These are phyloP conservation scores for Artomyces pyxidatus DNA, from an alignment of 768 basidiomycete species.

Conservation along the genomic window DNA sequence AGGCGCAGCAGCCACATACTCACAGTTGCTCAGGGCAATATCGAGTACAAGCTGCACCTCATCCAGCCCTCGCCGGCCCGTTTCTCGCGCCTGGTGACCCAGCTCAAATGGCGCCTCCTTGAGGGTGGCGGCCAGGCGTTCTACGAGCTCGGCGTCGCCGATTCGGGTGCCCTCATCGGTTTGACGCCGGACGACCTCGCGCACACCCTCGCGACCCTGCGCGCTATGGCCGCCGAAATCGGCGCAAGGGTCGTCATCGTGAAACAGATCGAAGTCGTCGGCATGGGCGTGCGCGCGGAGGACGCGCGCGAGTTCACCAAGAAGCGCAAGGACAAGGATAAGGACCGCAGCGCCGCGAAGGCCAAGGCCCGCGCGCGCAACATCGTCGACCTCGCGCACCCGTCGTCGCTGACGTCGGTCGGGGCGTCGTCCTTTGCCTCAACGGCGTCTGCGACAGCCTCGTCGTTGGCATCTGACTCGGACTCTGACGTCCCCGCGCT, in stretches of 20 bases:
- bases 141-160: slow-evolving; percentile 61
- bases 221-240: slow-evolving; percentile 91
- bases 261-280: slow-evolving; percentile 74
- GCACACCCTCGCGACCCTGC: slow-evolving; percentile 76
- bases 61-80: slow-evolving; percentile 69
- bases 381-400: background rate
- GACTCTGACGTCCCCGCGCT: background rate
- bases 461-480: background rate
- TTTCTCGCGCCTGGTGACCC: slow-evolving; percentile 81
- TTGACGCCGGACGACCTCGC: slow-evolving; percentile 68
- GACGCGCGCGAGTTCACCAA: slow-evolving; percentile 28
- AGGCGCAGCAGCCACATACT: background rate
- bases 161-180: slow-evolving; percentile 83
- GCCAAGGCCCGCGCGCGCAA: background rate
- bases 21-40: slow-evolving; percentile 51
- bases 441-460: background rate
- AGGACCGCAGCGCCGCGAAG: background rate
- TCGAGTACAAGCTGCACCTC: slow-evolving; percentile 93
- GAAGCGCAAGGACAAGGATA: slow-evolving; percentile 24
- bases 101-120: slow-evolving; percentile 84
- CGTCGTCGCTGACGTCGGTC: background rate
- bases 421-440: background rate
- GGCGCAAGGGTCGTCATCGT: slow-evolving; percentile 89
- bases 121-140: slow-evolving; percentile 49
- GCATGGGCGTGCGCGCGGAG: slow-evolving; percentile 31